Evolutionary conservation across 345 rosid genomes (phyloP).

Genomic region (Melaleuca alternifolia): DNA sequence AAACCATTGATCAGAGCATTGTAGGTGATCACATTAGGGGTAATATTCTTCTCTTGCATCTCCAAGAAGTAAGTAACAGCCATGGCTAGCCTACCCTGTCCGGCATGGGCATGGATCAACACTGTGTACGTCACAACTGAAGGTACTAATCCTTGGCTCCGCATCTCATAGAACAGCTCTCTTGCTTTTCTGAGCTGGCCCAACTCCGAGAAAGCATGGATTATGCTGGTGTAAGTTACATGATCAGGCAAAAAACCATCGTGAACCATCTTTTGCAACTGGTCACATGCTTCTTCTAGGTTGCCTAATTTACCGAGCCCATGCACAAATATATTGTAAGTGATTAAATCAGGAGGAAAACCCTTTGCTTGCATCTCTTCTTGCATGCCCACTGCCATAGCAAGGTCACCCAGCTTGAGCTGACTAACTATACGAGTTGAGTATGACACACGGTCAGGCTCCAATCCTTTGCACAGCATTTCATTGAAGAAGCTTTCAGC

Average conservation of each 20-base stretch:
- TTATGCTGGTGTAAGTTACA: slow-evolving; percentile 53
- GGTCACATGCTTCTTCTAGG: slow-evolving; percentile 30
- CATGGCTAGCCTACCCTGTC: slow-evolving; percentile 33
- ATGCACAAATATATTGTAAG: slow-evolving; percentile 46
- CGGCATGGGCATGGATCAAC: slow-evolving; percentile 61
- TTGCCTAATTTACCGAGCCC: slow-evolving; percentile 40
- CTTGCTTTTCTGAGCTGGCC: slow-evolving; percentile 41
- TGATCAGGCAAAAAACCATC: slow-evolving; percentile 52
- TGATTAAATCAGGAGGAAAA: slow-evolving; percentile 35
- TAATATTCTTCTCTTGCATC: slow-evolving; percentile 46
- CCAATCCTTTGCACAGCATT: slow-evolving; percentile 45
- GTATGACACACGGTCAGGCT: slow-evolving; percentile 41
- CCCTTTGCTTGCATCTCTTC: slow-evolving; percentile 52
- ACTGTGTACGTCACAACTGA: slow-evolving; percentile 61
- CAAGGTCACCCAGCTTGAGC: slow-evolving; percentile 37
- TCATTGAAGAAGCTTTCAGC: slow-evolving; percentile 42
- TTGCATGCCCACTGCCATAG: slow-evolving; percentile 34
- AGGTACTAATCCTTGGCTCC: slow-evolving; percentile 35
- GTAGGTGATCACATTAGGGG: slow-evolving; percentile 59
- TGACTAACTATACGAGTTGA: slow-evolving; percentile 44
- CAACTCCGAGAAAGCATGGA: slow-evolving; percentile 38
- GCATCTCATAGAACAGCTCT: slow-evolving; percentile 39
- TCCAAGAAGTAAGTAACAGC: slow-evolving; percentile 41
- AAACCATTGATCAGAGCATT: slow-evolving; percentile 58
- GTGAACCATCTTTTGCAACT: slow-evolving; percentile 33